Percentiles rank a stretch among this genome's conserved stretches.
phyloP scores from a whole-genome alignment of 441 rosid species.

The Pelargonium exstipulatum region DNA sequence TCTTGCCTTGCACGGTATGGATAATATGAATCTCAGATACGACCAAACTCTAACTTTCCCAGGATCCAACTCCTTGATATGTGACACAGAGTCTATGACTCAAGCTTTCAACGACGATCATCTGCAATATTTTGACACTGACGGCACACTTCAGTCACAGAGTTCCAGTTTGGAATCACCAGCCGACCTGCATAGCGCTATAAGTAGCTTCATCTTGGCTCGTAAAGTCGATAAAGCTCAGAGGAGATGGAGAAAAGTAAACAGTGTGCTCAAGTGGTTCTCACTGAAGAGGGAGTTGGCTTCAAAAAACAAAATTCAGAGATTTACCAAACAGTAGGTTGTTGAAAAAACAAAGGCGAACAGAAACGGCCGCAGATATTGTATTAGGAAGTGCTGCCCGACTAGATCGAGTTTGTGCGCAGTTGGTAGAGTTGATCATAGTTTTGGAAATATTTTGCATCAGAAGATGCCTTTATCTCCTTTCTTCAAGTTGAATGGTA shows the following conservation, averaged over 20 bases:
- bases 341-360: conserved; percentile 6
- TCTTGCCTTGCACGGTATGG: conserved; percentile 42
- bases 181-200: conserved; percentile 52
- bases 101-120: conserved; percentile 63
- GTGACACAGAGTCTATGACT: conserved; percentile 53
- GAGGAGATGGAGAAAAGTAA: conserved; percentile 81
- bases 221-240: conserved; percentile 48
- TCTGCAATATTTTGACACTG: conserved; percentile 45
- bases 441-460: conserved; percentile 19
- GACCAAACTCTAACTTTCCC: conserved; percentile 50
- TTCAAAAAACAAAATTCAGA: conserved; percentile 33
- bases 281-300: conserved; percentile 52
- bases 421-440: conserved; percentile 11
- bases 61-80: conserved; percentile 39
- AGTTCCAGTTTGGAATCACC: conserved; percentile 43
- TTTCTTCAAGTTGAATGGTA: conserved; percentile 16
- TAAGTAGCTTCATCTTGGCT: conserved; percentile 44
- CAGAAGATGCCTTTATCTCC: neutral
- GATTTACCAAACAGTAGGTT: conserved; percentile 17
- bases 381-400: conserved; percentile 19
- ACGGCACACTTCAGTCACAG: conserved; percentile 33
- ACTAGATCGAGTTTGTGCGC: conserved; percentile 22
- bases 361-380: conserved; percentile 4
- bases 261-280: conserved; percentile 74
- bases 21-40: conserved; percentile 46